These are phyloP conservation scores for Didymella keratinophila DNA, from an alignment of 2,329 filamentous ascomycete genomes.

Conservation along the genomic window DNA sequence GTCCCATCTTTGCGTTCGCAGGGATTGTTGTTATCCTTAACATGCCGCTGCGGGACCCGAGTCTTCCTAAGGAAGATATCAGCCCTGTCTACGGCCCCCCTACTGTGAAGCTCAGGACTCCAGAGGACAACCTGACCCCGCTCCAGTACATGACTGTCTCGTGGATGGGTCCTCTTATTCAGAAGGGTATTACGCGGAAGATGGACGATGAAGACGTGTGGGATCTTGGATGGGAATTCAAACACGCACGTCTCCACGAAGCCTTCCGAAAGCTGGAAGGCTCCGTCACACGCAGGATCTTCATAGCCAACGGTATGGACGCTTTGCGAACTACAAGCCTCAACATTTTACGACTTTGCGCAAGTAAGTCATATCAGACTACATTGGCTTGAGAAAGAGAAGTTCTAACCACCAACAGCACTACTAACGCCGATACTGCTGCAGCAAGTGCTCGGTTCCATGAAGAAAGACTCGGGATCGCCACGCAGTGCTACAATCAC, in stretches of 20 bases:
- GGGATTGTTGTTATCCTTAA: constrained; percentile 64
- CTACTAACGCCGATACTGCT: constrained; percentile 70
- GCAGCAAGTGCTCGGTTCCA: constrained; percentile 73
- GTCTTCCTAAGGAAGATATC: constrained; percentile 63
- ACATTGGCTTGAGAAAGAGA: not conserved
- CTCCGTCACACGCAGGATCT: constrained; percentile 72
- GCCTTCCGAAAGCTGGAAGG: constrained; percentile 77
- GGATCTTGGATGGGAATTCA: constrained; percentile 80
- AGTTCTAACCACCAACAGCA: constrained; percentile 23
- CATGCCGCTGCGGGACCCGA: constrained; percentile 74
- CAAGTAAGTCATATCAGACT: constrained; percentile 52
- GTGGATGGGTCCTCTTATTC: constrained; percentile 81
- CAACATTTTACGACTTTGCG: constrained; percentile 68
- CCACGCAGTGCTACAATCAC: constrained; percentile 66
- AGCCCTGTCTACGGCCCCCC: constrained; percentile 65
- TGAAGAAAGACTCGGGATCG: constrained; percentile 64
- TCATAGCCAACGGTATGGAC: constrained; percentile 81
- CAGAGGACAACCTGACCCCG: constrained; percentile 80
- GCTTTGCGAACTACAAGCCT: constrained; percentile 72
- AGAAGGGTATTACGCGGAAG: constrained; percentile 68
- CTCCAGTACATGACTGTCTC: constrained; percentile 87
- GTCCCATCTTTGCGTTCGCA: constrained; percentile 53
- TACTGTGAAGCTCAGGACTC: constrained; percentile 68
- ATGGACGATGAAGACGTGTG: constrained; percentile 83
- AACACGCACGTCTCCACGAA: constrained; percentile 77